These are phyloP conservation scores for Solanum commersonii DNA, from an alignment of 257 asterid genomes.

Conservation along the genomic window DNA sequence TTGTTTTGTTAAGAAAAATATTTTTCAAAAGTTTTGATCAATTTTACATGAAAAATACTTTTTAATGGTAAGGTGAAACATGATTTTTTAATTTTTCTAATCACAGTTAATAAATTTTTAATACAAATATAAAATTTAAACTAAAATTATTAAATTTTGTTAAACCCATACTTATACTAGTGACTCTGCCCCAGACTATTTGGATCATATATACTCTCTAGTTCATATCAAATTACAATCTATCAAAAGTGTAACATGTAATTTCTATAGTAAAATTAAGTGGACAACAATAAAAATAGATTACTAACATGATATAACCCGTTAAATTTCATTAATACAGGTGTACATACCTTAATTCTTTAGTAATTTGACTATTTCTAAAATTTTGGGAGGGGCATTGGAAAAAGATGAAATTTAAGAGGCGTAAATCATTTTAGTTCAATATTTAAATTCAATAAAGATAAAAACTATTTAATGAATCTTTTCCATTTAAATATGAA, in stretches of 20 bases:
- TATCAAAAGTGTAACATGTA: not conserved
- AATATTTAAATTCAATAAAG: not conserved
- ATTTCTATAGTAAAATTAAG: not conserved
- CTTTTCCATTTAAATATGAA: too few relatives aligned
- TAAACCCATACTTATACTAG: too few relatives aligned
- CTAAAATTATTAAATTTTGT: too few relatives aligned
- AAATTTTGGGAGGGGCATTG: not conserved
- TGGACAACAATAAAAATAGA: too few relatives aligned
- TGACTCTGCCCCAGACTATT: too few relatives aligned
- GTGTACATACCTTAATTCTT: not conserved
- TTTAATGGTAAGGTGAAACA: fast-evolving
- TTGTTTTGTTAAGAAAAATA: too few relatives aligned
- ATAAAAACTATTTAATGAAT: too few relatives aligned
- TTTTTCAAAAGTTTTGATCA: fast-evolving
- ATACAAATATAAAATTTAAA: too few relatives aligned
- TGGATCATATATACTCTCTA: not conserved
- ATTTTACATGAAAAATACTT: too few relatives aligned
- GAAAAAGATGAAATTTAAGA: too few relatives aligned
- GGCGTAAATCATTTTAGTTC: too few relatives aligned
- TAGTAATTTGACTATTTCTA: not conserved
- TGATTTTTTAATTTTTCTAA: not conserved
- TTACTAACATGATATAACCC: not conserved
- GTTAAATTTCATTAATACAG: not conserved
- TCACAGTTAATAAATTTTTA: too few relatives aligned
- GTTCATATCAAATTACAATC: not conserved